Evolutionary conservation across 768 basidiomycete genomes (phyloP), one percentile per base, ranked within the genome.

Genomic region (Coprinopsis sp.): DNA sequence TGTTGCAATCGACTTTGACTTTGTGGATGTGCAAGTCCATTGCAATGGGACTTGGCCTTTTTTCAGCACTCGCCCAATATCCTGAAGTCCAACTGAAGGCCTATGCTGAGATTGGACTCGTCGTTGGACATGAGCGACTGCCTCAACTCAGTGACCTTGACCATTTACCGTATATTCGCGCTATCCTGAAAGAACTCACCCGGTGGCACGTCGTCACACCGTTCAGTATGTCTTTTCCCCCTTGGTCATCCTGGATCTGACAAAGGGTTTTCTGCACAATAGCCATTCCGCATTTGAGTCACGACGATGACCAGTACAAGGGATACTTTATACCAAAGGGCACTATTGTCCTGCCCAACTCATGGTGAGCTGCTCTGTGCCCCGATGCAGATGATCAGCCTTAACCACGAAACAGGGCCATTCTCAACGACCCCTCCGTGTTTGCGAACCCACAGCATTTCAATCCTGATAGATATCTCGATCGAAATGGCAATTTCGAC

Each of bases 291-390:
- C 58, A 55, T 39, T 23, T 40, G 13, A 33, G 48, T 16, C 52
- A 46, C 7, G 38, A 54, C 19, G 65, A 68, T 21, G 65, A 68
- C 44, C 57, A 64, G 13, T 69, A 64, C 40, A 58, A 63, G 33
- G 67, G 67, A 4, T 68, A 67, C 49, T 58, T 57, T 33, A 64
- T 70, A 30, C 69, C 70, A 11, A 61, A 62, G 49, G 70, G 69
- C 3, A 53, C 59, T 18, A 36, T 55, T n/a, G 37, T 63, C 1
- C 42, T 58, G 18, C 40, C 56, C 14, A 63, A 59, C 39, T 49
- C 38, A 18, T 63, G 59, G 59, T 61, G 27, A 4, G 40, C 30
- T 8, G n/a, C n/a, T n/a, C n/a, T n/a, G n/a, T n/a, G n/a, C n/a
- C n/a, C n/a, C n/a, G n/a, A n/a, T n/a, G n/a, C 10, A n/a, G n/a